Conservation (phyloP, 768 basidiomycete genomes). For the Gautieria morchelliformis region DNA sequence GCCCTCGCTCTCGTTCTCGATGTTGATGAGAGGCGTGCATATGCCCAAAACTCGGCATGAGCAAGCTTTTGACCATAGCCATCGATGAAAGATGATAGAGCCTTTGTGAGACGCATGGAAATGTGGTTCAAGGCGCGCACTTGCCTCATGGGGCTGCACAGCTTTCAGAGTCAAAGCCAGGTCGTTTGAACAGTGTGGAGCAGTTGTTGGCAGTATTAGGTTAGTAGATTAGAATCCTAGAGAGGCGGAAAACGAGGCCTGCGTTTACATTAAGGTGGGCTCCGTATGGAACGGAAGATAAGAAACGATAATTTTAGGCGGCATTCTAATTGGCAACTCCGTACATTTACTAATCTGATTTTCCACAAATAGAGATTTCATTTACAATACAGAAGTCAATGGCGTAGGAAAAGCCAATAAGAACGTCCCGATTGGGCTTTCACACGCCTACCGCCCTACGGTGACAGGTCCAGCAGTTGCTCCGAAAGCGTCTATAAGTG, state of each 20-base stretch:
- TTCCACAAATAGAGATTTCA: too few species aligned
- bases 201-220: too few species aligned
- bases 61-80: neutral
- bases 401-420: too few species aligned
- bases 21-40: neutral
- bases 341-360: too few species aligned
- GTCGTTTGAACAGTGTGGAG: neutral
- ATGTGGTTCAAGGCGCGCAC: neutral
- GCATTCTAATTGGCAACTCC: too few species aligned
- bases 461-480: neutral
- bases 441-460: too few species aligned
- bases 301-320: neutral
- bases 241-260: too few species aligned
- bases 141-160: neutral
- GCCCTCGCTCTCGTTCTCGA: neutral
- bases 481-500: constrained; percentile 15
- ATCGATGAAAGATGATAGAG: neutral
- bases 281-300: neutral
- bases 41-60: neutral
- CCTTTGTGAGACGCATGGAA: neutral
- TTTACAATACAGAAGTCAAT: too few species aligned
- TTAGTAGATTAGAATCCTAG: too few species aligned
- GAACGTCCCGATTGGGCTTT: too few species aligned
- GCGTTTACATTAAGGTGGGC: neutral
- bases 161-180: neutral